phyloP scores from a whole-genome alignment of 768 basidiomycete genomes.

The Leccinellum albellum region DNA sequence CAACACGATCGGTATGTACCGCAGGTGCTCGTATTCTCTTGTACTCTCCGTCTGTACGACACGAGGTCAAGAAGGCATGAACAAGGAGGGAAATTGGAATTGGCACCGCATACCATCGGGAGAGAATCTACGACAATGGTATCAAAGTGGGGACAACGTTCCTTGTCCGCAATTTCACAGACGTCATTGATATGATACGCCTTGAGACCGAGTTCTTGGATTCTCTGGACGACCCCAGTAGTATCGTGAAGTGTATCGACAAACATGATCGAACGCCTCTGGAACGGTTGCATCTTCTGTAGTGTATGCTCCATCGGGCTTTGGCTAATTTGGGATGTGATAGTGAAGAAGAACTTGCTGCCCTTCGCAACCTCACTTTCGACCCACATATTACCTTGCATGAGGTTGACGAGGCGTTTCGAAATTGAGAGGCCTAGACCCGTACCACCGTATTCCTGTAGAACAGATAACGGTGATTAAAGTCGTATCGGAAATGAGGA shows the following conservation, averaged over 20 bases:
- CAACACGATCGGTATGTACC: slow-evolving; percentile 95
- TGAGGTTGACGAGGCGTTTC: slow-evolving; percentile 92
- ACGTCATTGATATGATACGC: slow-evolving; percentile 75
- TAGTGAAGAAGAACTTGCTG: slow-evolving; percentile 95
- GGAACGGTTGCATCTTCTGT: slow-evolving; percentile 81
- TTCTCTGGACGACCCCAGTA: slow-evolving; percentile 70
- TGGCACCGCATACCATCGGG: slow-evolving; percentile 57
- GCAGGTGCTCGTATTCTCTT: slow-evolving; percentile 88
- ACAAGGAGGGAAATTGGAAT: neutral
- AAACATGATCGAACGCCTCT: slow-evolving; percentile 84
- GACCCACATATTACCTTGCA: slow-evolving; percentile 99
- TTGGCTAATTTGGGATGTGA: slow-evolving; percentile 78
- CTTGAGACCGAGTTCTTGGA: slow-evolving; percentile 75
- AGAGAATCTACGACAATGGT: slow-evolving; percentile 94
- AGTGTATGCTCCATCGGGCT: slow-evolving; percentile 70
- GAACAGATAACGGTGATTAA: slow-evolving; percentile 14
- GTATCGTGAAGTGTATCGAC: slow-evolving; percentile 81
- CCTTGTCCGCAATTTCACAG: slow-evolving; percentile 77
- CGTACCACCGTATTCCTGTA: slow-evolving; percentile 93
- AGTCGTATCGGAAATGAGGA: slow-evolving; percentile 8
- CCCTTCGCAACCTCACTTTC: slow-evolving; percentile 92
- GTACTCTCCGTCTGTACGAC: slow-evolving; percentile 73
- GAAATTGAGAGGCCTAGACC: slow-evolving; percentile 96
- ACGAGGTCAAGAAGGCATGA: slow-evolving; percentile 13
- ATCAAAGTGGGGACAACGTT: slow-evolving; percentile 83